Evolutionary conservation across 2,329 filamentous ascomycete species (phyloP).

Genomic region (Nemania sp.): DNA sequence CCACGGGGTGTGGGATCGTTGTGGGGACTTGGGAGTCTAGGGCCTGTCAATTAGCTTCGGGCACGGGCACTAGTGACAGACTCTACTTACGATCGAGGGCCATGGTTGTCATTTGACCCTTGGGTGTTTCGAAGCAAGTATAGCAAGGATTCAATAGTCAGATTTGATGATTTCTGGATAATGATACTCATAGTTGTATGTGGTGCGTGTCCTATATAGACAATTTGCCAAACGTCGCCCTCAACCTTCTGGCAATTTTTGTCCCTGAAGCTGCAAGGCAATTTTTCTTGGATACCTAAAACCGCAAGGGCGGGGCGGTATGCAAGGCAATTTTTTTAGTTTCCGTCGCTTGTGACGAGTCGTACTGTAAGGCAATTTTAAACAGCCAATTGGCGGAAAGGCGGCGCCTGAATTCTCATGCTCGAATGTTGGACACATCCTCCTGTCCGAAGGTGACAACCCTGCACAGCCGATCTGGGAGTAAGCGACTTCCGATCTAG

Average conservation of each 20-base stretch:
- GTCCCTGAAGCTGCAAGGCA: not conserved
- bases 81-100: not conserved
- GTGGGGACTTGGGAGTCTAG: constrained; percentile 1
- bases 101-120: not conserved
- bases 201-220: not conserved
- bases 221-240: not conserved
- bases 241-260: not conserved
- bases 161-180: not conserved
- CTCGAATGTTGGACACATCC: not conserved
- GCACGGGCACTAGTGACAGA: not conserved
- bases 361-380: not conserved
- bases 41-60: not conserved
- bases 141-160: not conserved
- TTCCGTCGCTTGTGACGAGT: constrained; percentile 2
- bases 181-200: not conserved
- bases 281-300: not conserved
- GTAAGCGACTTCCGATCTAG: no score
- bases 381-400: not conserved
- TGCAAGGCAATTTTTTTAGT: not conserved
- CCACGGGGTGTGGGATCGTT: not conserved
- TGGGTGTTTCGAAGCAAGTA: not conserved
- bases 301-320: not conserved
- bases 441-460: no score
- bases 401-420: not conserved
- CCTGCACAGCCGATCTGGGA: no score